Base-by-base conservation (phyloP, 352 stramenopile species). In the Globisporangium echinulatum region DNA sequence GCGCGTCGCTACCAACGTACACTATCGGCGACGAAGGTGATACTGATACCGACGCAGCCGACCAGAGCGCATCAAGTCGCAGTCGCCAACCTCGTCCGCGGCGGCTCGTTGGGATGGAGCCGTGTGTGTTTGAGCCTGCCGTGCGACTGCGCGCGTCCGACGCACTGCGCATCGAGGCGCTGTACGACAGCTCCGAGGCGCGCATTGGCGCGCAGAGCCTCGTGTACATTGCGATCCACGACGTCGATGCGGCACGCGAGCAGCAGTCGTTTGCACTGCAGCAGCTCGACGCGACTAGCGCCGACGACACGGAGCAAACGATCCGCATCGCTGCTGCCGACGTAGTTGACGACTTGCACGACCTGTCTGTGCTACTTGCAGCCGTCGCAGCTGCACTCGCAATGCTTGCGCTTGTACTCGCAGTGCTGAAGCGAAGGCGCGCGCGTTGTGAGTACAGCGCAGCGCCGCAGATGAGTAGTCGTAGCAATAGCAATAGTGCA, bases 201-300 rank as follows among this genome's bases (percentile, higher is more conserved):
- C 56, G 19, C 56, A 57, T 56, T 9, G 56, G 56, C 14, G 56
- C n/a, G 11, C 47, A 57, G 49, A 62, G 56, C 39, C 15, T 62
- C 17, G 19, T 56, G 49, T 55, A 55, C 47, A 14, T 62, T 47
- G 48, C 56, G 39, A 55, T 62, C 13, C 56, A 62, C 36, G 48
- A 62, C 9, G 48, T 62, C 10, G 11, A 51, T 19, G 37, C 14
- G 7, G 15, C 25, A 36, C 49, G 36, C 33, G 25, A 60, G 46
- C 55, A 54, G 46, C 44, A 54, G 11, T 15, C 1, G 2, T 15
- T 7, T 11, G 15, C 43, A 17, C 10, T 48, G 43, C 43, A 17
- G 13, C 43, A 48, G 5, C 15, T 17, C 43, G n/a, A 48, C 13
- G 43, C 48, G n/a, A 14, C 47, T 47, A 14, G 8, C 36, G 38